These are phyloP conservation scores for Cucurbitaria berberidis DNA, from an alignment of 2,329 filamentous ascomycete genomes.

Conservation along the genomic window DNA sequence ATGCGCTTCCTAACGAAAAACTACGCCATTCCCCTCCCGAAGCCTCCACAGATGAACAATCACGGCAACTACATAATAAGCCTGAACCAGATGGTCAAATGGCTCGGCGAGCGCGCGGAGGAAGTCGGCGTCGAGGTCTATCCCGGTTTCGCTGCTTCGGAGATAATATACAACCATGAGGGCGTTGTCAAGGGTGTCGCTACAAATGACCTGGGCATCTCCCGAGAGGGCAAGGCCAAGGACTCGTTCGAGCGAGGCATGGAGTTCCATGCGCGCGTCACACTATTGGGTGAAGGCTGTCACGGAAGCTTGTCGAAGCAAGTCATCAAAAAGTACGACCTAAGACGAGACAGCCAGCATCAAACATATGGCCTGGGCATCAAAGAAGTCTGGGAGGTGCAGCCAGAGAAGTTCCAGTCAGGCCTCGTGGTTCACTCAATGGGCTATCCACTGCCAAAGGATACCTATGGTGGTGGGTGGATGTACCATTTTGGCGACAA, in stretches of 20 bases:
- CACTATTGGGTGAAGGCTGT: constrained; percentile 91
- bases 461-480: constrained; percentile 97
- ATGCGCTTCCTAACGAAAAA: constrained; percentile 95
- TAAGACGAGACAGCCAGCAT: constrained; percentile 85
- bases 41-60: constrained; percentile 97
- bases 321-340: constrained; percentile 90
- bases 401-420: constrained; percentile 88
- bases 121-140: constrained; percentile 96
- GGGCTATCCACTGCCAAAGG: constrained; percentile 85
- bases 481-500: constrained; percentile 99
- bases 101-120: constrained; percentile 95
- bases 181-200: constrained; percentile 92
- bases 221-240: constrained; percentile 81
- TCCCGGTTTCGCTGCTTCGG: constrained; percentile 91
- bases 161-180: constrained; percentile 85
- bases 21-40: constrained; percentile 77
- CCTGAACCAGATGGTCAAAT: constrained; percentile 92
- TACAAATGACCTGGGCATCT: constrained; percentile 91
- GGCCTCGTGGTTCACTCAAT: constrained; percentile 87
- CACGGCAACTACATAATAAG: constrained; percentile 97
- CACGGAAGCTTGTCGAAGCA: constrained; percentile 96
- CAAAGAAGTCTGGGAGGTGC: constrained; percentile 97
- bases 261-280: constrained; percentile 95
- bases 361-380: constrained; percentile 95
- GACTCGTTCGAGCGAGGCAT: constrained; percentile 94